phyloP scores from a whole-genome alignment of 1,139 yeast genomes.

The Torulaspora globosa region DNA sequence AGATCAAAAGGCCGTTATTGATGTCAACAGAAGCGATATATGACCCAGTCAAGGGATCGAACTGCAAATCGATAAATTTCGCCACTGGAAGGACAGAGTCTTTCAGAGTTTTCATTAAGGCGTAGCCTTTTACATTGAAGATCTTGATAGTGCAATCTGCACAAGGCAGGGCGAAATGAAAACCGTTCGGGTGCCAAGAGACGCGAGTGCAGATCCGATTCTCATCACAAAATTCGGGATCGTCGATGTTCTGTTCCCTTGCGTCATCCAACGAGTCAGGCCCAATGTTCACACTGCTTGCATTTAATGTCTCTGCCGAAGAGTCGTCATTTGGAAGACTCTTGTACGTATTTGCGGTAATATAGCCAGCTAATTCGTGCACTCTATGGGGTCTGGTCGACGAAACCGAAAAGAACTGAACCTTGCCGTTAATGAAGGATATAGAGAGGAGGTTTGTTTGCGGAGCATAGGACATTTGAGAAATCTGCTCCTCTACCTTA shows the following conservation, averaged over 20 bases:
- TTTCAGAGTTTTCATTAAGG: conserved; percentile 28
- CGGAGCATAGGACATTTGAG: conserved; percentile 58
- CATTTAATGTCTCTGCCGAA: conserved; percentile 22
- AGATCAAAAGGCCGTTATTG: conserved; percentile 50
- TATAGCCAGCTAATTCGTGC: conserved; percentile 43
- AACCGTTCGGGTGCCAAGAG: conserved; percentile 64
- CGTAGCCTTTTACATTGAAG: conserved; percentile 26
- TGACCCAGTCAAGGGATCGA: conserved; percentile 56
- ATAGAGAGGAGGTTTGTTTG: conserved; percentile 58
- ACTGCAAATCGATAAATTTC: conserved; percentile 48
- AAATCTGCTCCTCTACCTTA: conserved; percentile 51
- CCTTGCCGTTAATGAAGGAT: conserved; percentile 62
- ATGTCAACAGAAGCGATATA: conserved; percentile 53
- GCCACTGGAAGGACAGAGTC: conserved; percentile 31
- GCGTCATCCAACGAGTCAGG: conserved; percentile 24
- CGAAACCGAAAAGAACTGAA: conserved; percentile 60
- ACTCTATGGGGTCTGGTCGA: conserved; percentile 41
- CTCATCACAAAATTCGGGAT: conserved; percentile 33
- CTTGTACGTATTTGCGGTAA: conserved; percentile 37
- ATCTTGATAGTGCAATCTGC: conserved; percentile 37
- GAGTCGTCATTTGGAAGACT: conserved; percentile 29
- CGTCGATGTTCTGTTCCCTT: conserved; percentile 25
- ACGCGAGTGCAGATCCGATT: conserved; percentile 43
- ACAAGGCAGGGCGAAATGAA: conserved; percentile 55
- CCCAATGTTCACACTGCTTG: conserved; percentile 38